phyloP scores from a whole-genome alignment of 192 early-diverging fungal genomes.

The Gigaspora rosea region DNA sequence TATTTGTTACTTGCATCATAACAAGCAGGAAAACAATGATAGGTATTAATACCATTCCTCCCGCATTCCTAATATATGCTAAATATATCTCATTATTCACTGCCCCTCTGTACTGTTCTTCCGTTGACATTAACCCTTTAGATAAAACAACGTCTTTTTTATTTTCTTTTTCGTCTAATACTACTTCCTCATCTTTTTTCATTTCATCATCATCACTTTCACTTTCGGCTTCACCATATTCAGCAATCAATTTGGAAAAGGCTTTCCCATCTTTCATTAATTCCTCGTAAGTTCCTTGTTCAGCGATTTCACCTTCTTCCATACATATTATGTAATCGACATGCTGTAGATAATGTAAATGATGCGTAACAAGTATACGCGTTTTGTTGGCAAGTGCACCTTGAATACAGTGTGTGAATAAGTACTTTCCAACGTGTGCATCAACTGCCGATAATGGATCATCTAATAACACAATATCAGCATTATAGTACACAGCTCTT shows the following conservation, averaged over 20 bases:
- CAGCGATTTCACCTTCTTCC: conserved; percentile 52
- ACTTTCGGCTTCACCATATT: conserved; percentile 38
- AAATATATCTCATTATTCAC: conserved; percentile 61
- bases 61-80: conserved; percentile 62
- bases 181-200: conserved; percentile 35
- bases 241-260: conserved; percentile 62
- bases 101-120: conserved; percentile 77
- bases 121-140: conserved; percentile 73
- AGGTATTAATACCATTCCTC: conserved; percentile 56
- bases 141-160: background rate
- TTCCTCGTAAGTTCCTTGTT: conserved; percentile 61
- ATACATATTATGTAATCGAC: conserved; percentile 58
- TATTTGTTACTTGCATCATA: conserved; percentile 55
- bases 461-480: conserved; percentile 68
- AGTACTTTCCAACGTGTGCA: conserved; percentile 47
- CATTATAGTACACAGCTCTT: conserved; percentile 61
- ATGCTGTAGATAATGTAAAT: conserved; percentile 42
- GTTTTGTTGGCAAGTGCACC: conserved; percentile 51
- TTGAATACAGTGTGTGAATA: conserved; percentile 51
- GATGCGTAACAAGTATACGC: conserved; percentile 69
- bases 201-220: conserved; percentile 50
- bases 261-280: conserved; percentile 65
- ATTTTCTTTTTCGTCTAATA: conserved; percentile 18
- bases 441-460: conserved; percentile 62
- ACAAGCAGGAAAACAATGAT: conserved; percentile 49